These are phyloP conservation scores for Suillus bovinus DNA, from an alignment of 768 basidiomycete species.

Conservation along the genomic window DNA sequence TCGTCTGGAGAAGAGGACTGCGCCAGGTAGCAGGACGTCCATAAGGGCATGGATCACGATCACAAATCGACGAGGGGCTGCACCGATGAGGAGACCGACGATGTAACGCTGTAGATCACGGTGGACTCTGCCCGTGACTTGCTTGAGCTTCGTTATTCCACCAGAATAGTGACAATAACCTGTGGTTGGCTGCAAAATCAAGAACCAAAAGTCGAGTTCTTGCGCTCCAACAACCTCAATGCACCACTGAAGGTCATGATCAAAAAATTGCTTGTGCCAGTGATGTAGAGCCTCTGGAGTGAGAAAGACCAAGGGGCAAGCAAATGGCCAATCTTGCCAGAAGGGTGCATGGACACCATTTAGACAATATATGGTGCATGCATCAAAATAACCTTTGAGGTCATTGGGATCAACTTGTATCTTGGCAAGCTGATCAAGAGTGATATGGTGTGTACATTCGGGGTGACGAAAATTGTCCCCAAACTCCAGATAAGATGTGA, in stretches of 20 bases:
- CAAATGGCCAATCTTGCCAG: background rate
- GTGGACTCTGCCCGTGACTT: no score
- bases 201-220: slow-evolving; percentile 31
- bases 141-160: slow-evolving; percentile 26
- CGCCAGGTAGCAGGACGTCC: background rate
- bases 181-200: slow-evolving; percentile 27
- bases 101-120: no score
- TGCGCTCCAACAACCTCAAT: slow-evolving; percentile 26
- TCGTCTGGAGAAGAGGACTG: background rate
- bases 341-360: background rate
- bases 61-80: background rate
- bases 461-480: no score
- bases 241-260: slow-evolving; percentile 33
- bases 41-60: background rate
- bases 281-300: background rate
- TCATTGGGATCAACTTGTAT: background rate
- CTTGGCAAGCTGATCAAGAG: background rate
- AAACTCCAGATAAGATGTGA: no score
- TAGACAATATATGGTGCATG: background rate
- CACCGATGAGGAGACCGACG: no score
- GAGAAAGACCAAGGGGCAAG: slow-evolving; percentile 2
- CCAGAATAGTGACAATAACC: slow-evolving; percentile 38
- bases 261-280: background rate
- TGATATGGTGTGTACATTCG: no score
- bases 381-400: background rate